phyloP scores from a whole-genome alignment of 495 filamentous ascomycete genomes.

The Penicillium mononematosum region DNA sequence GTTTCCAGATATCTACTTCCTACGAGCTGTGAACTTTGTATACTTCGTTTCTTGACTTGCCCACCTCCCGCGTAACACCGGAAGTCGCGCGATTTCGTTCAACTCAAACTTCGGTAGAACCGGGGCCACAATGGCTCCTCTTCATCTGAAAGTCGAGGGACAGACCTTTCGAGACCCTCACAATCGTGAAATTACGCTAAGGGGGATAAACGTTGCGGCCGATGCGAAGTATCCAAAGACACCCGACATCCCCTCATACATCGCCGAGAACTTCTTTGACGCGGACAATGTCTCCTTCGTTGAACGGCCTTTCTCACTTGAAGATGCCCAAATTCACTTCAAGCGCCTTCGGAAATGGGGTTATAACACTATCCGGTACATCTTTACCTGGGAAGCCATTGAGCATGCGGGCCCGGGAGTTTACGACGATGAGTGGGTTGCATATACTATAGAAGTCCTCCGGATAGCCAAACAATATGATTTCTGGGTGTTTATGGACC shows the following conservation, averaged over 20 bases:
- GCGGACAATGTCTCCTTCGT: constrained; percentile 91
- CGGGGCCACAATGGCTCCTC: constrained; percentile 35
- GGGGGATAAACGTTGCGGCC: constrained; percentile 67
- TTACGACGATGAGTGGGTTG: constrained; percentile 93
- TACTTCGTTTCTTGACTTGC: neutral
- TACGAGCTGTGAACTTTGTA: neutral
- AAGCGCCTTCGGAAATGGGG: constrained; percentile 81
- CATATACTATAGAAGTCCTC: constrained; percentile 82
- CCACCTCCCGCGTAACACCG: neutral
- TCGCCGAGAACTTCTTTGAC: constrained; percentile 80
- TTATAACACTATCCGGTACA: constrained; percentile 93
- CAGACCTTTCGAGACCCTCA: constrained; percentile 71
- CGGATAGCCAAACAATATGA: constrained; percentile 83
- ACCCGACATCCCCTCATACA: constrained; percentile 79
- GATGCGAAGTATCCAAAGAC: constrained; percentile 71
- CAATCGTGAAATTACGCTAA: constrained; percentile 65
- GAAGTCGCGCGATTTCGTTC: neutral
- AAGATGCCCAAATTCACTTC: constrained; percentile 86
- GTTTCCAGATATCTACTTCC: neutral
- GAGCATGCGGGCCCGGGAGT: constrained; percentile 89
- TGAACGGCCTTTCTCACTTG: constrained; percentile 74
- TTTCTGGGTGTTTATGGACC: constrained; percentile 97
- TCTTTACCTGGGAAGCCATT: constrained; percentile 99
- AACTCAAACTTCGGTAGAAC: neutral
- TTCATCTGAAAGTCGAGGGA: constrained; percentile 74